Base-by-base conservation (phyloP, 345 rosid genomes). In the Noccaea bulbosa region DNA sequence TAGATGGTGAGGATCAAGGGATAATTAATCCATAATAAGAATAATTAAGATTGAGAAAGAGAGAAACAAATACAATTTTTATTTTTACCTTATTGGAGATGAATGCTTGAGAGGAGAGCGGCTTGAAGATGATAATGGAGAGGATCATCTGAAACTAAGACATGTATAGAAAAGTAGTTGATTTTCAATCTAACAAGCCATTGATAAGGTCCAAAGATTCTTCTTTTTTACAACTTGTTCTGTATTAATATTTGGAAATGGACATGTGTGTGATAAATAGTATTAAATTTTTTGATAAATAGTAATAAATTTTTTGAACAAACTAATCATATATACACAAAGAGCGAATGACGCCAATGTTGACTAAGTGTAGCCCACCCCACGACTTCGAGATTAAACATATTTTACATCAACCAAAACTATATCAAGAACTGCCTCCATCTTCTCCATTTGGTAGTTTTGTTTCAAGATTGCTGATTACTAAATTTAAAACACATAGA, bases 291-390 rank as follows among this genome's bases (percentile, higher is more conserved):
- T n/a, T 14, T 35, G 11, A 50, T 50, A 58, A 27, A 27, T 12
- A 33, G 44, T 53, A 71, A 14, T 46, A 11, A 32, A 16, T 12
- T 51, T 32, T n/a, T 14, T 35, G 11, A n/a, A n/a, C n/a, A n/a
- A n/a, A n/a, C n/a, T n/a, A n/a, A n/a, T n/a, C n/a, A n/a, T n/a
- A n/a, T n/a, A n/a, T n/a, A n/a, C n/a, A n/a, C n/a, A n/a, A n/a
- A 11, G 32, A 55, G 12, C 8, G 57, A 24, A 43, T 22, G 65
- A 65, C 59, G 71, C 59, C 71, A 16, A 38, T 38, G 51, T 56
- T 39, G 71, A 65, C 71, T 39, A 27, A 72, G 71, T 55, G 47
- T 16, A 38, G 43, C 41, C 69, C 62, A 34, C 76, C 41, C 69
- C 55, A 34, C 76, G 35, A 64, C 59, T 44, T 30, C 1, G 11